Conservation (phyloP, 2,329 filamentous ascomycete genomes). For the Mariannaea sp. region DNA sequence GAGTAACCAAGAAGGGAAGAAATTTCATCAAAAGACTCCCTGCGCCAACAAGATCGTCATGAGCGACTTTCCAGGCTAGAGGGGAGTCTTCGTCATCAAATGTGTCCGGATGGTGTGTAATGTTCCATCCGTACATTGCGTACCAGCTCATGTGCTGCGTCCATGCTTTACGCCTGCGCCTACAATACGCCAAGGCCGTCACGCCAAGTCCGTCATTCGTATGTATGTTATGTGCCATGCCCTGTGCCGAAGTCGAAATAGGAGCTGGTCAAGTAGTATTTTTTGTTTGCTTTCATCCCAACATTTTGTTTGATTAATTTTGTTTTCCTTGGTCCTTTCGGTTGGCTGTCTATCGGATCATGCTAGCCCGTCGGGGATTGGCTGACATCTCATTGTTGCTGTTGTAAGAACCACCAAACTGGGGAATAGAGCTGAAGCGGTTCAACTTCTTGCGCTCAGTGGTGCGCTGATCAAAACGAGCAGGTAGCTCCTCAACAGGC, state of each 20-base stretch:
- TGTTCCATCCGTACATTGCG: slow-evolving; percentile 26
- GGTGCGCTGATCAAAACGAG: slow-evolving; percentile 24
- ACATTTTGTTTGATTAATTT: slow-evolving; percentile 13
- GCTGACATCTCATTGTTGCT: slow-evolving; percentile 42
- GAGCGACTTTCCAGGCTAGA: slow-evolving; percentile 8
- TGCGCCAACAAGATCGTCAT: slow-evolving; percentile 9
- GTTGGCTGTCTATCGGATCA: slow-evolving; percentile 40
- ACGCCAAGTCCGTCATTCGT: slow-evolving; percentile 36
- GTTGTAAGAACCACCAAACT: slow-evolving; percentile 48
- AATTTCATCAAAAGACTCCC: slow-evolving; percentile 16
- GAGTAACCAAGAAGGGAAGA: slow-evolving; percentile 18
- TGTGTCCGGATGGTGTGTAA: slow-evolving; percentile 29
- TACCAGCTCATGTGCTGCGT: slow-evolving; percentile 28
- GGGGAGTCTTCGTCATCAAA: slow-evolving; percentile 20
- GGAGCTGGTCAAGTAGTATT: slow-evolving; percentile 16
- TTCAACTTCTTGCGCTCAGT: slow-evolving; percentile 54
- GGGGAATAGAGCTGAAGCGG: slow-evolving; percentile 61
- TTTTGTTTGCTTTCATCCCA: too few relatives aligned
- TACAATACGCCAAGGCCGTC: slow-evolving; percentile 19
- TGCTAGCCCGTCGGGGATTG: slow-evolving; percentile 50
- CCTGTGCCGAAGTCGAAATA: not conserved
- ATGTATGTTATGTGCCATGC: slow-evolving; percentile 11
- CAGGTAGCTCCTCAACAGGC: slow-evolving; percentile 30
- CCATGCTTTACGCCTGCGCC: slow-evolving; percentile 31
- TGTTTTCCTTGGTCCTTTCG: slow-evolving; percentile 21